Base-by-base conservation (phyloP, 768 basidiomycete species). In the Tylopilus subfusipes region DNA sequence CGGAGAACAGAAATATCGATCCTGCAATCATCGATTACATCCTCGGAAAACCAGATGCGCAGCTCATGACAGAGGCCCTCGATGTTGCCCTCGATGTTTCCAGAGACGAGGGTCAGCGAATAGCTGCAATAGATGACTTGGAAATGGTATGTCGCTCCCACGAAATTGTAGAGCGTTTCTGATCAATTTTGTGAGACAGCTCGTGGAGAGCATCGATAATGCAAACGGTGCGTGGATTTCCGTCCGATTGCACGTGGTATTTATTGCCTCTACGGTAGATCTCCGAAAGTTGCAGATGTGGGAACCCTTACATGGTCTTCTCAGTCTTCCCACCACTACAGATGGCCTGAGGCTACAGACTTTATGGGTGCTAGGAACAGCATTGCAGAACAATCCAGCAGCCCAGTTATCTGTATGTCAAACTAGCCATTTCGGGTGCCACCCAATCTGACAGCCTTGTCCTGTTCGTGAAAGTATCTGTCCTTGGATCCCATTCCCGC, bases 161-260 rank as follows among this genome's bases (percentile, higher is more conserved):
- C 39, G 30, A 46, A 30, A 5, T 48, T 3, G 5, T 33, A 46
- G 0, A 7, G 16, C n/a, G 13, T 10, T 33, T 36, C n/a, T 59
- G 46, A 61, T 22, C 16, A 21, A 6, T 31, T 24, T 12, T 10
- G 10, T 11, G 38, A 19, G 45, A 25, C 60, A 94, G 93, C 75
- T 95, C 27, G 78, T 95, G 52, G 91, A 96, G 68, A 82, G 82
- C 38, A 91, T 96, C 50, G 93, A 96, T 63, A 96, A 96, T 68
- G 93, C 93, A 0, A 95, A 93, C 65, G 82, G 93, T 67, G 16
- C 39, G 57, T 18, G 18, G 0, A 22, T 47, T 33, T 19, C 30
- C 12, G 7, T 30, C 50, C n/a, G 7, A n/a, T 22, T 21, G 14
- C 30, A 53, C 30, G 8, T 50, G 11, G 31, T 48, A 42, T 42